Conservation (phyloP, 2,329 filamentous ascomycete genomes). For the Xylariales sp. region DNA sequence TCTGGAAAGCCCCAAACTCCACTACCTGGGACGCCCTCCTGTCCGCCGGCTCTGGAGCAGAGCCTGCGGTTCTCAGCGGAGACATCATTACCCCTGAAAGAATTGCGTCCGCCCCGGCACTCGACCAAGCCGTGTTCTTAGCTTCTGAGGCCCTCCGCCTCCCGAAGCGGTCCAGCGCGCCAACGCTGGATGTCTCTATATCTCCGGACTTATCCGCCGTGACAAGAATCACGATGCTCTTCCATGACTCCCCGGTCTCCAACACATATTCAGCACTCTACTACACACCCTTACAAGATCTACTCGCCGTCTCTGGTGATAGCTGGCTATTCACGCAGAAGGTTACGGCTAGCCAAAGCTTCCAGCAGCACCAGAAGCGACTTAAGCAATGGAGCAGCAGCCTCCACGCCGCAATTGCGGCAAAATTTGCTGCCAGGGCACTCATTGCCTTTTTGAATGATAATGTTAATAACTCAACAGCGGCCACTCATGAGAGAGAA, state of each 20-base stretch:
- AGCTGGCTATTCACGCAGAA: constrained; percentile 56
- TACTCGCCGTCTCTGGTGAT: constrained; percentile 54
- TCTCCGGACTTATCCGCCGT: constrained; percentile 18
- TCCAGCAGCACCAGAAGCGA: constrained; percentile 40
- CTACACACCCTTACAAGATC: constrained; percentile 52
- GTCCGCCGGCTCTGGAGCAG: constrained; percentile 21
- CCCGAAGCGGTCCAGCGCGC: constrained; percentile 16
- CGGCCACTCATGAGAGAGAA: too few species aligned
- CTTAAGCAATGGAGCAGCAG: constrained; percentile 33
- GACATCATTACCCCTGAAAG: constrained; percentile 30
- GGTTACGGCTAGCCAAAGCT: constrained; percentile 37
- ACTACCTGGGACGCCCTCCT: constrained; percentile 41
- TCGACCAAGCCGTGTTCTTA: constrained; percentile 24
- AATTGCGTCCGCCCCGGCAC: constrained; percentile 25
- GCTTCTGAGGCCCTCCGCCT: constrained; percentile 24
- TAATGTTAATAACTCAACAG: constrained; percentile 15
- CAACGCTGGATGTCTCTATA: constrained; percentile 15
- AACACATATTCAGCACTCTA: constrained; percentile 54
- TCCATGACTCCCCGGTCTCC: constrained; percentile 39
- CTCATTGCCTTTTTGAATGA: constrained; percentile 40
- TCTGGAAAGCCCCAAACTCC: constrained; percentile 45
- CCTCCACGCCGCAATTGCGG: constrained; percentile 37
- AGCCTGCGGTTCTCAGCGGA: constrained; percentile 23
- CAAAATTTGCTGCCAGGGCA: constrained; percentile 46
- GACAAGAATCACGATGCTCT: constrained; percentile 34